Base-by-base conservation (phyloP, 2,329 filamentous ascomycete genomes). In the Diaporthe sp. region DNA sequence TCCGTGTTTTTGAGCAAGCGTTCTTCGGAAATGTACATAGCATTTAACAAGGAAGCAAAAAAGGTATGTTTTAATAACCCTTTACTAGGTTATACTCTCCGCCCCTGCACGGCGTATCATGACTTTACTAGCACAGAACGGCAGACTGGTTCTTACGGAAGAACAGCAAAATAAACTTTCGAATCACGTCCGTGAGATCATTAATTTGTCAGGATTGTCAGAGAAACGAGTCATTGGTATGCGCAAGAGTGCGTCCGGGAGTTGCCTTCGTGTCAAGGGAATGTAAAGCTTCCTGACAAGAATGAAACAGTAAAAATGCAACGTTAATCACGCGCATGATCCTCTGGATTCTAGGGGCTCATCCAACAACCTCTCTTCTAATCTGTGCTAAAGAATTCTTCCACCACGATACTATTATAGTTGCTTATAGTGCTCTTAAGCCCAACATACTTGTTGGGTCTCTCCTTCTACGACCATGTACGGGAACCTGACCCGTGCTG, bases 201-300 rank as follows among this genome's bases (percentile, higher is more conserved):
- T 39, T 12, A 13, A 31, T 22, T 59, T n/a, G 34, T 59, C 19
- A 42, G 12, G n/a, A 22, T 61, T 61, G 58, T 25, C 2, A 61
- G 58, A 25, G 22, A 42, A 25, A n/a, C 57, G 58, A 61, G 37
- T 61, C 58, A 61, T 61, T 61, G 34, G 34, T 42, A 25, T 61
- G 34, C 58, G 22, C 22, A 42, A 39, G 22, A 42, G 19, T 25
- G 9, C 22, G 28, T 15, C 58, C 34, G 37, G 34, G 34, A 42
- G 10, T 42, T 42, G 6, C 25, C 12, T 13, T 25, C 13, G 19
- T 59, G 12, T 59, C 22, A 17, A 59, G 12, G n/a, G 31, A 39
- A 39, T 39, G 31, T 25, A 39, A 37, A 22, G 34, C 37, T 61
- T 34, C 37, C n/a, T 42, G 34, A 61, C 58, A 61, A 39, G 34